Conservation (phyloP, 1,139 yeast species). For the Nakaseomyces glabratus region DNA sequence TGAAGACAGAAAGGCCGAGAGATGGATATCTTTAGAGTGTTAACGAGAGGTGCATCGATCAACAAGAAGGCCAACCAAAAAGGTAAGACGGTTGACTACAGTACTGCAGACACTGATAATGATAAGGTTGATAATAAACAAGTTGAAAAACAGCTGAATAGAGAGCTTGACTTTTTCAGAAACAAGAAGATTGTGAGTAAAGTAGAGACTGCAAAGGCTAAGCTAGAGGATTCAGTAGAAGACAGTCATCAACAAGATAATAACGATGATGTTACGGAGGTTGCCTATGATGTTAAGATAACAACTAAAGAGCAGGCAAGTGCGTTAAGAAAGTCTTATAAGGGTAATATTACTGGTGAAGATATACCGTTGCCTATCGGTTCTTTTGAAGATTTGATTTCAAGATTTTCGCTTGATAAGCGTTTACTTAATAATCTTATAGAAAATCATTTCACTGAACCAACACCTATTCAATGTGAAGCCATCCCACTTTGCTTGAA, state of each 20-base stretch:
- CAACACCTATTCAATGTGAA: conserved; percentile 89
- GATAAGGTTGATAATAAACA: conserved; percentile 30
- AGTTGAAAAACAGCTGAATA: conserved; percentile 40
- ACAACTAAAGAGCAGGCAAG: conserved; percentile 49
- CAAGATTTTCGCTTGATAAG: conserved; percentile 58
- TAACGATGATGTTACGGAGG: conserved; percentile 28
- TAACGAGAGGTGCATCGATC: conserved; percentile 77
- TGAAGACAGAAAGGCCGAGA: neutral
- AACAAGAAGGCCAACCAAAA: conserved; percentile 37
- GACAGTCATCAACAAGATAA: conserved; percentile 15
- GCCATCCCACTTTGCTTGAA: conserved; percentile 62
- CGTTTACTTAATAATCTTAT: conserved; percentile 57
- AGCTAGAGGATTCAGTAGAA: conserved; percentile 20
- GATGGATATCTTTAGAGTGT: conserved; percentile 86
- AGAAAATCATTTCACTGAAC: conserved; percentile 64
- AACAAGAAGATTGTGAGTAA: conserved; percentile 37
- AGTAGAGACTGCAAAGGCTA: conserved; percentile 21
- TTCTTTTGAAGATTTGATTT: conserved; percentile 69
- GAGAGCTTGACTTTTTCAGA: conserved; percentile 64
- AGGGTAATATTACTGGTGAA: conserved; percentile 61
- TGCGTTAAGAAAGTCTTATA: conserved; percentile 44
- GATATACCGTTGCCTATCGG: conserved; percentile 84
- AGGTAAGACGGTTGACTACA: conserved; percentile 24
- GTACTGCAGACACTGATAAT: conserved; percentile 15
- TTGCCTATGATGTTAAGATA: conserved; percentile 36